Evolutionary conservation across 164 flowering plant species (phyloP), one percentile per base, ranked within the genome.

Genomic region (Aristolochia contorta): DNA sequence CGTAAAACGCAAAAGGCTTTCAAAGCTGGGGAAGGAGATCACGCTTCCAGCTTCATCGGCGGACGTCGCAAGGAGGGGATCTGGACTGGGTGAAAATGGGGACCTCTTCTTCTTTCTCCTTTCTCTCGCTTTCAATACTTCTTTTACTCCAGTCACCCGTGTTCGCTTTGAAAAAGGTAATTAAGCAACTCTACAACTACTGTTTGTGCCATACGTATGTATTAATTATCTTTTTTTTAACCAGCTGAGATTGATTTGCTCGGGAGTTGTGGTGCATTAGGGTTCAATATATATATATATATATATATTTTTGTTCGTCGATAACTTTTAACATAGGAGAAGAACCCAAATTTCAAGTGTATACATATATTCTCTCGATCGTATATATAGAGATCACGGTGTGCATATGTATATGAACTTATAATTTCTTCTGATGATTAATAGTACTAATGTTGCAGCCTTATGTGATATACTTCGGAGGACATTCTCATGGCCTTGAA

Each of bases 381-480:
- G 5, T 27, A 27, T 27, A 2, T 27, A 27, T 2, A 27, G 3
- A 27, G 43, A 37, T 37, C 43, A 10, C 3, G 12, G 1, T 37
- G 43, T 37, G 43, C 3, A 3, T n/a, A n/a, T n/a, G n/a, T n/a
- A n/a, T n/a, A 2, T 22, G 15, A 15, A 16, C 30, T 2, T 54
- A 15, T 54, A 1, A 54, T 54, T 7, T 20, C 27, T 54, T 50
- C 22, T 50, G 21, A 37, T 37, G 22, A 50, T 16, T n/a, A n/a
- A 33, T 27, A 16, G 1, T n/a, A 52, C 21, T 14, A 47, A n/a
- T 50, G 22, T 41, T 60, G 57, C 73, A 83, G 95, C 71, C 88
- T 24, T 87, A 78, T 65, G 74, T 87, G 21, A 91, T 87, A 49
- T 85, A 85, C 71, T 65, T 87, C 59, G 95, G 91, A 63, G 77